phyloP scores from a whole-genome alignment of 1,139 yeast genomes.

The Pichia sp. region DNA sequence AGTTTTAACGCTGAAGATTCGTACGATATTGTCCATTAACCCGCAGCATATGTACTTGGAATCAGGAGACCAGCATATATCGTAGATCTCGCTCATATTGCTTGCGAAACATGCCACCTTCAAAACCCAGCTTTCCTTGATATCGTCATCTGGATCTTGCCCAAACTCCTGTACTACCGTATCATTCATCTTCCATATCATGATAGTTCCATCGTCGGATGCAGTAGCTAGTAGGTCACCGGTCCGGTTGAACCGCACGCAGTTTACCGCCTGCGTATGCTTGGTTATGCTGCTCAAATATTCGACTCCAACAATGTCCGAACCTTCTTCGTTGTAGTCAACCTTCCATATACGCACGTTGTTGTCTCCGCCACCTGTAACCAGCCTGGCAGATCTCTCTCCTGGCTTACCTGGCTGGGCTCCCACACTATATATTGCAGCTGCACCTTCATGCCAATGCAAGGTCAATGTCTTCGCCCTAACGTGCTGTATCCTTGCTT shows the following conservation, averaged over 20 bases:
- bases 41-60: conserved; percentile 75
- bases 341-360: conserved; percentile 68
- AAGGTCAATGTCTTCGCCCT: conserved; percentile 53
- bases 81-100: conserved; percentile 76
- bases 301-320: conserved; percentile 41
- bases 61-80: conserved; percentile 88
- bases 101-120: conserved; percentile 50
- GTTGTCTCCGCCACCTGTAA: conserved; percentile 94
- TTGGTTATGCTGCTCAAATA: conserved; percentile 74
- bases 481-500: neutral
- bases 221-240: conserved; percentile 78
- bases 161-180: conserved; percentile 55
- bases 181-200: conserved; percentile 69
- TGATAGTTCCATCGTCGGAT: conserved; percentile 88
- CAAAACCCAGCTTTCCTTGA: conserved; percentile 69
- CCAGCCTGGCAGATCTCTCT: conserved; percentile 44
- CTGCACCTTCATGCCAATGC: conserved; percentile 78
- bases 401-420: conserved; percentile 48
- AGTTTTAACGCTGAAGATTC: conserved; percentile 56
- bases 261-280: conserved; percentile 94
- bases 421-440: conserved; percentile 79
- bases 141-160: conserved; percentile 49
- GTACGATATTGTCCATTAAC: conserved; percentile 80
- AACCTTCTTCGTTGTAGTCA: conserved; percentile 30
- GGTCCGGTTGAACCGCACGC: conserved; percentile 69